Conservation (phyloP, 2,329 filamentous ascomycete species). For the Colletotrichum viniferum region DNA sequence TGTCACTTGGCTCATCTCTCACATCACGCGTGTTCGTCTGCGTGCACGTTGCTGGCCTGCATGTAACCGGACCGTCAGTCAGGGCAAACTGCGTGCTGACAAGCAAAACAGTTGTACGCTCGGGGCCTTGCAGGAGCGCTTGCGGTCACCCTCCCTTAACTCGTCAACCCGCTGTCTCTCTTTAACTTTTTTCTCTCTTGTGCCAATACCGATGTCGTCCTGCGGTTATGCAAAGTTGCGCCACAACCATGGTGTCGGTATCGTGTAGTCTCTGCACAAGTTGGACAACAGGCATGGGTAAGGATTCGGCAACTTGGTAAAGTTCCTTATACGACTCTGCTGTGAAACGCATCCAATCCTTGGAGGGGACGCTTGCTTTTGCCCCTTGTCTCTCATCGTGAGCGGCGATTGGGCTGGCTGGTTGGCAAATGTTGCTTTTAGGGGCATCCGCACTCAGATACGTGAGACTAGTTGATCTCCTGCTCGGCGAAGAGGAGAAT, state of each 20-base stretch:
- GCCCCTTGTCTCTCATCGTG: neutral
- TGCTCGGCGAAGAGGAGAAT: neutral
- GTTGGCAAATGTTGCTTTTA: neutral
- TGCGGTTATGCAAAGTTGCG: conserved; percentile 20
- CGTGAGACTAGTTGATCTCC: neutral
- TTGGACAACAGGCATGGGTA: neutral
- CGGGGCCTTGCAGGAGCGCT: conserved; percentile 22
- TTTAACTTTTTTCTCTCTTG: neutral
- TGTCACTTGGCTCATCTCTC: neutral
- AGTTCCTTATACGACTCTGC: neutral
- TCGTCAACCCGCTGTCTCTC: neutral
- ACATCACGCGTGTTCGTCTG: neutral
- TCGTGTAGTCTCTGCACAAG: neutral
- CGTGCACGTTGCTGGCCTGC: neutral
- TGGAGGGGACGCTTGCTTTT: neutral
- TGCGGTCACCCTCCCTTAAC: neutral
- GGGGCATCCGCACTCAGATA: neutral
- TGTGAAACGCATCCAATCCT: conserved; percentile 7
- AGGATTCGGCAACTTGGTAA: neutral
- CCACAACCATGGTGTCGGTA: conserved; percentile 23
- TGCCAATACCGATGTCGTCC: neutral
- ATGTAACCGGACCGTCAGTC: neutral
- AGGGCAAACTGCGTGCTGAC: neutral
- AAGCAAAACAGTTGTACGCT: neutral
- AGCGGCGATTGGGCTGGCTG: neutral